Conservation (phyloP, 192 early-diverging fungal species). For the Coemansia reversa region DNA sequence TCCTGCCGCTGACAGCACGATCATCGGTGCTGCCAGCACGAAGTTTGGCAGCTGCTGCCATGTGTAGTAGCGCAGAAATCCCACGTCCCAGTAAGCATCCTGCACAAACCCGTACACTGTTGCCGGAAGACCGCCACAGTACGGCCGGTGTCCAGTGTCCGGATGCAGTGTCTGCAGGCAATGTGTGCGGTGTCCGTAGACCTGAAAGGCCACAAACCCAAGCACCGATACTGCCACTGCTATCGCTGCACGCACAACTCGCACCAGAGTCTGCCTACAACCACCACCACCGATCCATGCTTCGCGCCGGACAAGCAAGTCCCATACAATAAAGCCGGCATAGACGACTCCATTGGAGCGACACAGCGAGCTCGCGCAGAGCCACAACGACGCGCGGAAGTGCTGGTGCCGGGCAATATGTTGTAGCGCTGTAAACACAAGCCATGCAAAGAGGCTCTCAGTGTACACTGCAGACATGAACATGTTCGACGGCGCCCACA, state of each 20-base stretch:
- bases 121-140: slow-evolving; percentile 66
- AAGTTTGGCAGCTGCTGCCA: slow-evolving; percentile 89
- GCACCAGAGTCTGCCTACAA: background rate
- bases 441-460: slow-evolving; percentile 78
- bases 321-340: slow-evolving; percentile 79
- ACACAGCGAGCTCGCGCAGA: slow-evolving; percentile 59
- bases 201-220: slow-evolving; percentile 66
- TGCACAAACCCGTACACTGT: slow-evolving; percentile 83
- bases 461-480: slow-evolving; percentile 90
- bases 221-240: slow-evolving; percentile 52
- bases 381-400: slow-evolving; percentile 63
- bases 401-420: slow-evolving; percentile 48
- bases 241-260: slow-evolving; percentile 16
- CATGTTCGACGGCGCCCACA: slow-evolving; percentile 72
- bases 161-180: slow-evolving; percentile 49
- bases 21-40: slow-evolving; percentile 78
- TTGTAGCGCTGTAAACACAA: slow-evolving; percentile 79
- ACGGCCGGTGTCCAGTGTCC: slow-evolving; percentile 47
- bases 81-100: slow-evolving; percentile 83
- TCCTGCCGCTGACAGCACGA: slow-evolving; percentile 61
- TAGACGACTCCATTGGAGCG: slow-evolving; percentile 83
- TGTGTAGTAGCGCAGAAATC: slow-evolving; percentile 82
- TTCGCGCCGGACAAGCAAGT: slow-evolving; percentile 49
- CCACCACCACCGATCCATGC: background rate
- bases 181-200: slow-evolving; percentile 60